Evolutionary conservation across 306 rosid species (phyloP).

Genomic region (Citrullus colocynthis): DNA sequence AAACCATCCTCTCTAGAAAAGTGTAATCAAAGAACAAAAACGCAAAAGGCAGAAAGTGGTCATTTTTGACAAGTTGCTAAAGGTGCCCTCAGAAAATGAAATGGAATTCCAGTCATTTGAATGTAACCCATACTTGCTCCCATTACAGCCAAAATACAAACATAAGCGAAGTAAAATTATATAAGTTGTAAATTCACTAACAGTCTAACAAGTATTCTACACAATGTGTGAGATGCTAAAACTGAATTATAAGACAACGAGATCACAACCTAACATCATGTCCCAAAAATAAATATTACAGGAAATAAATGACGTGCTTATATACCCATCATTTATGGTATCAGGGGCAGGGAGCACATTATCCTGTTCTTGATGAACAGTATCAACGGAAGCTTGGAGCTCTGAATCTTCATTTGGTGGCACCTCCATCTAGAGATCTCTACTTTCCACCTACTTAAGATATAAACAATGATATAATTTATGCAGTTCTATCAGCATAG

Average conservation of each 20-base stretch:
- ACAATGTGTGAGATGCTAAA: background rate
- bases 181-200: background rate
- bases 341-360: slow-evolving; percentile 21
- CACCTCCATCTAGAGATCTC: slow-evolving; percentile 32
- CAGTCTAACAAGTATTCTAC: background rate
- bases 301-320: background rate
- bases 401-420: slow-evolving; percentile 22
- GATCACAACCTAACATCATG: background rate
- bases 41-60: background rate
- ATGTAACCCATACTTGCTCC: background rate
- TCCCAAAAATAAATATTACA: background rate
- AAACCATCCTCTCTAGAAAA: background rate
- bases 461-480: background rate
- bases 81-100: background rate
- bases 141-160: background rate
- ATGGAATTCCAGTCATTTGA: background rate
- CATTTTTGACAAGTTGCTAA: background rate
- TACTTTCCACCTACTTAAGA: background rate
- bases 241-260: background rate
- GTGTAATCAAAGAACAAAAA: background rate
- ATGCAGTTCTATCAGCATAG: background rate
- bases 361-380: slow-evolving; percentile 18
- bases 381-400: slow-evolving; percentile 24
- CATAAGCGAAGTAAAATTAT: background rate
- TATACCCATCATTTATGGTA: slow-evolving; percentile 21